Evolutionary conservation across 345 rosid species (phyloP).

Genomic region (Limnanthes douglasii): DNA sequence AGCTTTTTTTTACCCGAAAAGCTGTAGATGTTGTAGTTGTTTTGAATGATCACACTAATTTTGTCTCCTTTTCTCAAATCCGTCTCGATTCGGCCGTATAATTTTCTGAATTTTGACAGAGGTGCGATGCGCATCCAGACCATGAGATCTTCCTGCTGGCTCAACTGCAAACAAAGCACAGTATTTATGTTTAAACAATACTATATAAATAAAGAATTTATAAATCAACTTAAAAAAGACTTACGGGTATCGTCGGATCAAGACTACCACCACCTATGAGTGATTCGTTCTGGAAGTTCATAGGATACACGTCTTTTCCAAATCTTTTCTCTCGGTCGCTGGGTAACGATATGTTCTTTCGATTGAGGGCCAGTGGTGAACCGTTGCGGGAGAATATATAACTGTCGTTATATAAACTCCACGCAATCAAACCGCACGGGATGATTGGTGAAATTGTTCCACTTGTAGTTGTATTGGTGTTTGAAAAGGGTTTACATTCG

Average conservation of each 20-base stretch:
- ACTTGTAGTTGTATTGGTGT: no score
- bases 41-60: slow-evolving; percentile 21
- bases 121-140: slow-evolving; percentile 63
- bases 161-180: slow-evolving; percentile 24
- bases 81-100: slow-evolving; percentile 30
- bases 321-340: no score
- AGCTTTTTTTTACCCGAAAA: slow-evolving; percentile 39
- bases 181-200: neutral
- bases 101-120: slow-evolving; percentile 39
- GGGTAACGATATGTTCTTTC: no score
- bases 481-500: no score
- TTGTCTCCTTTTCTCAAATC: slow-evolving; percentile 24
- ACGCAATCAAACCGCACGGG: slow-evolving; percentile 45
- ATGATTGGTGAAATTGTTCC: slow-evolving; percentile 30
- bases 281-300: slow-evolving; percentile 25
- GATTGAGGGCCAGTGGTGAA: no score
- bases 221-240: slow-evolving; percentile 2
- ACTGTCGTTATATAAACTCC: slow-evolving; percentile 51
- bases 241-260: slow-evolving; percentile 27
- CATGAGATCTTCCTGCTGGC: slow-evolving; percentile 41
- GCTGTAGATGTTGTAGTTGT: slow-evolving; percentile 41
- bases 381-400: no score
- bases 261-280: slow-evolving; percentile 37
- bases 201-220: no score
- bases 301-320: slow-evolving; percentile 28